These are phyloP conservation scores for Neoascochyta sp. DNA, from an alignment of 2,329 filamentous ascomycete genomes.

Conservation along the genomic window DNA sequence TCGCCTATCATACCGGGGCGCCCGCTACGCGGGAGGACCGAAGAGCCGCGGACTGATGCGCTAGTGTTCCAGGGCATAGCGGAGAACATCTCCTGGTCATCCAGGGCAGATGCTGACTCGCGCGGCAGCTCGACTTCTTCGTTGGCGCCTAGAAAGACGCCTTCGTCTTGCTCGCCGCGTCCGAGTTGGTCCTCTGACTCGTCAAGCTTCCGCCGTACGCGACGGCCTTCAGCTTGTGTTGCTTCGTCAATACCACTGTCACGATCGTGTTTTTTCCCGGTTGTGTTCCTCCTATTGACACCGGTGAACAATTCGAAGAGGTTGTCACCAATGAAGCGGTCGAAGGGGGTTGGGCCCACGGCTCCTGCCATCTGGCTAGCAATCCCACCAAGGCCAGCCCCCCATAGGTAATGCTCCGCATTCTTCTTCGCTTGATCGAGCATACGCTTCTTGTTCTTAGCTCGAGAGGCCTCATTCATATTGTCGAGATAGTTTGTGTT, in stretches of 20 bases:
- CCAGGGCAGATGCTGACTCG: slow-evolving; percentile 62
- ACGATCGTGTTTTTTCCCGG: slow-evolving; percentile 31
- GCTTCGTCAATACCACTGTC: slow-evolving; percentile 35
- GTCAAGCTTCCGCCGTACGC: slow-evolving; percentile 30
- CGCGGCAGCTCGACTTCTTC: slow-evolving; percentile 66
- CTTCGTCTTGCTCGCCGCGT: slow-evolving; percentile 37
- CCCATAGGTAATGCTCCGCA: slow-evolving; percentile 59
- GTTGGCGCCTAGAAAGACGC: slow-evolving; percentile 27
- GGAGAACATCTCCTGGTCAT: slow-evolving; percentile 63
- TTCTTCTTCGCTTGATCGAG: slow-evolving; percentile 57
- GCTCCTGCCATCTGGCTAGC: slow-evolving; percentile 38
- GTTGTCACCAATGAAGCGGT: slow-evolving; percentile 55
- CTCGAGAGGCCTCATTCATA: slow-evolving; percentile 51
- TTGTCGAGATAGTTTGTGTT: slow-evolving; percentile 57
- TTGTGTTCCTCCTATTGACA: slow-evolving; percentile 21
- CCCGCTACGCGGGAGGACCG: slow-evolving; percentile 38
- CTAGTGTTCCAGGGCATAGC: slow-evolving; percentile 68
- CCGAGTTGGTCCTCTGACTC: slow-evolving; percentile 34
- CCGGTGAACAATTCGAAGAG: slow-evolving; percentile 51
- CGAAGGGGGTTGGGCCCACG: slow-evolving; percentile 46
- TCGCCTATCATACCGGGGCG: slow-evolving; percentile 42
- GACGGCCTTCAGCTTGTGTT: slow-evolving; percentile 31
- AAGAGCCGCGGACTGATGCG: slow-evolving; percentile 53
- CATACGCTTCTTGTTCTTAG: slow-evolving; percentile 45
- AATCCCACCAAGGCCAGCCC: slow-evolving; percentile 54